A percentile compares a stretch with the other conserved stretches of the same genome.
Evolutionary conservation across 306 rosid genomes (phyloP).

Genomic region (Hippophae tibetana): DNA sequence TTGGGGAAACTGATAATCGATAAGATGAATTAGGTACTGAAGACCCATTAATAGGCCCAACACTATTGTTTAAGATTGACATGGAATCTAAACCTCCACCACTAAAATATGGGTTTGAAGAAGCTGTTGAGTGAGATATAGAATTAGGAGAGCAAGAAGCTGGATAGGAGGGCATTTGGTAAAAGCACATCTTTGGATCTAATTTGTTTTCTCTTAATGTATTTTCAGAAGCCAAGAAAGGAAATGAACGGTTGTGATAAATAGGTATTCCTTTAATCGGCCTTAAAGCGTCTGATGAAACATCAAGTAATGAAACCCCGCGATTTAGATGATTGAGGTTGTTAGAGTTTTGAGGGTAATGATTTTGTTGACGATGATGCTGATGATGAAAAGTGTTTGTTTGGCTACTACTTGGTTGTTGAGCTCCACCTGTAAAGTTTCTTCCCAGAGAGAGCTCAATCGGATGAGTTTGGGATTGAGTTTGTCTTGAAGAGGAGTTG

Average conservation of each 20-base stretch:
- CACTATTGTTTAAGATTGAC: slow-evolving; percentile 28
- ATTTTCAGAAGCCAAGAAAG: slow-evolving; percentile 45
- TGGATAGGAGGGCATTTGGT: slow-evolving; percentile 34
- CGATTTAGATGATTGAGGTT: slow-evolving; percentile 19
- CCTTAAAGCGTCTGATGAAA: slow-evolving; percentile 39
- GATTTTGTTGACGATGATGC: slow-evolving; percentile 14
- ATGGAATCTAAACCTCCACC: slow-evolving; percentile 39
- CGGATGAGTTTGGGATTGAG: slow-evolving; percentile 28
- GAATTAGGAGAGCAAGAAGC: slow-evolving; percentile 18
- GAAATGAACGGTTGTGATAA: slow-evolving; percentile 74
- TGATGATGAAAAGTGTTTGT: slow-evolving; percentile 10
- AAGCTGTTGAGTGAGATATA: slow-evolving; percentile 18
- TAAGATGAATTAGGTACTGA: slow-evolving; percentile 11
- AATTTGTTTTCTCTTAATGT: slow-evolving; percentile 23
- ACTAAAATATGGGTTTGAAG: slow-evolving; percentile 9
- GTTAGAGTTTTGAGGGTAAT: not conserved
- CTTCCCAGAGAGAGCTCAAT: slow-evolving; percentile 71
- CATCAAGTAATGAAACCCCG: slow-evolving; percentile 49
- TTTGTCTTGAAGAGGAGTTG: slow-evolving; percentile 6
- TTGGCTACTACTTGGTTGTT: slow-evolving; percentile 14
- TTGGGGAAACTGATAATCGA: slow-evolving; percentile 22
- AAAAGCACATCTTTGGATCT: slow-evolving; percentile 46
- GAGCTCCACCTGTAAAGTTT: slow-evolving; percentile 22
- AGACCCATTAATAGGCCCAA: slow-evolving; percentile 12
- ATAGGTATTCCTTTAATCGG: slow-evolving; percentile 91